Percentiles rank a stretch among this genome's conserved stretches.
phyloP scores from a whole-genome alignment of 176 grass and related monocot genomes.

The Echinochloa phyllopogon region DNA sequence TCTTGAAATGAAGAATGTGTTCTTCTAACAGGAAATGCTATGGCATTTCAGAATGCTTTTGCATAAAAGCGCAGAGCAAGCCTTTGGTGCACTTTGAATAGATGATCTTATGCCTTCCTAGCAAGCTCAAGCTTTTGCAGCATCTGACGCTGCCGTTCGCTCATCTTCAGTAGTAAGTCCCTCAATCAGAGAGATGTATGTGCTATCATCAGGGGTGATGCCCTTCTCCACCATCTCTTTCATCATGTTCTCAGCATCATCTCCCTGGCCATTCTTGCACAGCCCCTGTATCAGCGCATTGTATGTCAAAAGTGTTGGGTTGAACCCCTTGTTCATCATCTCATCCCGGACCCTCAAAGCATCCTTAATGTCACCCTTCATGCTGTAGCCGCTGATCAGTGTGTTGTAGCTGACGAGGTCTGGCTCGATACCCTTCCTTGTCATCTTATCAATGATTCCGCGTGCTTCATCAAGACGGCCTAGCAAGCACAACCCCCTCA shows the following conservation, averaged over 20 bases:
- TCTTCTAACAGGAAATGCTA: slow-evolving; percentile 3
- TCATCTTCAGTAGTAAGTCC: slow-evolving; percentile 47
- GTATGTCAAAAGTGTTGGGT: slow-evolving; percentile 68
- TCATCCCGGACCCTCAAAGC: slow-evolving; percentile 66
- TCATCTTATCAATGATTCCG: slow-evolving; percentile 65
- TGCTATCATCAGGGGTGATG: slow-evolving; percentile 65
- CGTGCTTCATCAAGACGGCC: slow-evolving; percentile 59
- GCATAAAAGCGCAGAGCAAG: background rate
- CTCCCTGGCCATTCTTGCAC: slow-evolving; percentile 66
- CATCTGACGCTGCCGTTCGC: slow-evolving; percentile 20
- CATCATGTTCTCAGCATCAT: slow-evolving; percentile 56
- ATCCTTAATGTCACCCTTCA: slow-evolving; percentile 76
- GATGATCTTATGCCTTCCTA: background rate
- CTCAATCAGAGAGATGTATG: slow-evolving; percentile 68
- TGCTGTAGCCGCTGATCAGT: slow-evolving; percentile 67
- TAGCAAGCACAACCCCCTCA: slow-evolving; percentile 68
- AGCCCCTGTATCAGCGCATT: slow-evolving; percentile 71
- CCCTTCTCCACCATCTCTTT: slow-evolving; percentile 80
- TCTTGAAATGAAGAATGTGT: slow-evolving; percentile 5
- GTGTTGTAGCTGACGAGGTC: slow-evolving; percentile 81
- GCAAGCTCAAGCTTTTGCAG: slow-evolving; percentile 6
- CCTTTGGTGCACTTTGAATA: background rate
- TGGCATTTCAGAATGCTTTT: background rate
- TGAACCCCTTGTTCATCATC: slow-evolving; percentile 72
- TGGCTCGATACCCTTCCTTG: slow-evolving; percentile 66